Base-by-base conservation (phyloP, 2,329 filamentous ascomycete species). In the Neocatenulostroma microsporum region DNA sequence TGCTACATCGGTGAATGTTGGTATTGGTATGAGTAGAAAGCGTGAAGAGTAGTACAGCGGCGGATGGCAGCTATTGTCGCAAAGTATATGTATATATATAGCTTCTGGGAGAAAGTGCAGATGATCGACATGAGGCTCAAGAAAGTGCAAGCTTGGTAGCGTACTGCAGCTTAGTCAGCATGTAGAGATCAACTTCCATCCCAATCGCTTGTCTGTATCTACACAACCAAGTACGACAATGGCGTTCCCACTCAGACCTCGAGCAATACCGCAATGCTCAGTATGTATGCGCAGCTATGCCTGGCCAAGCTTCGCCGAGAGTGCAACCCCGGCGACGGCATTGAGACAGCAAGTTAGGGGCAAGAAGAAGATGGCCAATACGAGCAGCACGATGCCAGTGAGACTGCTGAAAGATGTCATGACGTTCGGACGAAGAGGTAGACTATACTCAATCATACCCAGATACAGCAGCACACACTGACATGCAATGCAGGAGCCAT, bases 321-420 rank as follows among this genome's bases (percentile, higher is more conserved):
- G 18, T 18, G 30, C 34, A 18, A 24, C 31, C 11, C 37, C 37
- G 27, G 34, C 20, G 24, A 34, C 31, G 20, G 30, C 36, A 23
- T 35, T 46, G 14, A 34, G 46, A 32, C 56, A 58, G 40, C 57
- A 59, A 32, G 39, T 55, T 40, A 47, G 58, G 40, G 53, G 56
- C 34, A 61, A 62, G 49, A 60, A 61, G 44, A 61, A 56, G 48
- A 36, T 52, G 33, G 49, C 49, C 34, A 53, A 53, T 36, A 46
- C 42, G 8, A 44, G 47, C 11, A 47, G 37, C 30, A 59, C 56
- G 35, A 62, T 74, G 25, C 63, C 68, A 20, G 72, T 74, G 20
- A 64, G 69, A 48, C 60, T 77, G 38, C 55, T 69, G 24, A 62
- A 69, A 50, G 67, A 74, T 51, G 60, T 75, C 25, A 63, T 64